Percentiles rank a stretch among this genome's conserved stretches.
These are phyloP conservation scores for Neopestalotiopsis clavispora DNA, from an alignment of 2,329 filamentous ascomycete genomes.

Conservation along the genomic window DNA sequence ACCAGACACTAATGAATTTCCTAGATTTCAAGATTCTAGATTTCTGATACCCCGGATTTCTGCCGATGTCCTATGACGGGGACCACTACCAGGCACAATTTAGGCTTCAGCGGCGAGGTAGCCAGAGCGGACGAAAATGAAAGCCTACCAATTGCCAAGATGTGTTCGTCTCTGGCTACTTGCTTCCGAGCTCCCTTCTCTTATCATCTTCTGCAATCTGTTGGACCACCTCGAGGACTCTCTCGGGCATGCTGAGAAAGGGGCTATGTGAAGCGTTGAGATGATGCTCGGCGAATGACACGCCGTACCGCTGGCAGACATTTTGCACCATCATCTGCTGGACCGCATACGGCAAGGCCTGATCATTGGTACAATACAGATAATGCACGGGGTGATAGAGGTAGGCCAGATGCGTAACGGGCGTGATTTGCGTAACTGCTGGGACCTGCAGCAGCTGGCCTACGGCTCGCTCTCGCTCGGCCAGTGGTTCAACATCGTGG, in stretches of 20 bases:
- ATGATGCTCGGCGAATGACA: not conserved
- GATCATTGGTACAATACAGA: not conserved
- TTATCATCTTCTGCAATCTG: not conserved
- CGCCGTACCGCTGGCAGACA: not conserved
- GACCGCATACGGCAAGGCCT: not conserved
- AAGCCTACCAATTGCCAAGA: not conserved
- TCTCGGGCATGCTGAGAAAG: slow-evolving; percentile 3
- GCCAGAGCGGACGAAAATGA: not conserved
- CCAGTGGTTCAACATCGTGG: not conserved
- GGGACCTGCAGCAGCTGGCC: not conserved
- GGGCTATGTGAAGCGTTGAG: not conserved
- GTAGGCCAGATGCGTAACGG: slow-evolving; percentile 5
- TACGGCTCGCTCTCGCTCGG: not conserved
- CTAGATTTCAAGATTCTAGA: not conserved
- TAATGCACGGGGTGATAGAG: not conserved
- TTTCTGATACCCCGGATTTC: not conserved
- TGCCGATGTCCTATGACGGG: not conserved
- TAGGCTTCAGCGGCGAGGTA: not conserved
- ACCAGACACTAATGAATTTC: not conserved
- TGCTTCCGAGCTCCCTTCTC: not conserved
- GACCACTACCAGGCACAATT: not conserved
- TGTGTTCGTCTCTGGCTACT: not conserved
- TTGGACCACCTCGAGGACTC: not conserved
- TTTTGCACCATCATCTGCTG: slow-evolving; percentile 2
- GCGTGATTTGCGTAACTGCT: not conserved